Percentiles rank a stretch among this genome's conserved stretches.
These are phyloP conservation scores for Starmerella geochares DNA, from an alignment of 805 yeast genomes.

Conservation along the genomic window DNA sequence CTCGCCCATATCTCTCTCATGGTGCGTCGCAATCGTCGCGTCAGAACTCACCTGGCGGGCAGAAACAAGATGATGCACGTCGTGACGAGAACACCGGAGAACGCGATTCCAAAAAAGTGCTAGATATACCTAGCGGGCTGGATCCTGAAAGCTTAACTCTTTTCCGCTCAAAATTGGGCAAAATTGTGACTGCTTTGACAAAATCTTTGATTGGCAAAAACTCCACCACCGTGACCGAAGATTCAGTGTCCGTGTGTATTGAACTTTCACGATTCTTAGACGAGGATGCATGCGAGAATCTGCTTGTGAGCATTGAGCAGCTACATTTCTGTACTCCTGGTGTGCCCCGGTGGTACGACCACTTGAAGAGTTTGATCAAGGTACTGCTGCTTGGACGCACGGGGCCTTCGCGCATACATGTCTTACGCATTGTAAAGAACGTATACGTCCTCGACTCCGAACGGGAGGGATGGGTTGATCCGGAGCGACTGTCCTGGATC, in stretches of 20 bases:
- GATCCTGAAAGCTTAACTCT: not conserved
- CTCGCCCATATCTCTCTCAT: conserved; percentile 1
- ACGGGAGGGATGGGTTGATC: conserved; percentile 19
- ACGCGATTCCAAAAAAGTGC: not conserved
- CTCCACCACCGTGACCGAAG: not conserved
- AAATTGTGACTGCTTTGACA: conserved; percentile 3
- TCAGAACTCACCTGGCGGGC: not conserved
- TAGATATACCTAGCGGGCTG: not conserved
- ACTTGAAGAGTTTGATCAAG: conserved; percentile 39
- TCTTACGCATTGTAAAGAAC: conserved; percentile 23
- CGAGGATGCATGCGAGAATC: conserved; percentile 34
- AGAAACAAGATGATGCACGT: not conserved
- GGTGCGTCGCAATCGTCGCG: not conserved
- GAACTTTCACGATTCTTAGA: conserved; percentile 32
- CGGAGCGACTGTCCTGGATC: conserved; percentile 11
- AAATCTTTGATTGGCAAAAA: conserved; percentile 8
- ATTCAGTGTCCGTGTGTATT: conserved; percentile 23
- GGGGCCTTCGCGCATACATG: conserved; percentile 25
- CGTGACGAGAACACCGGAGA: not conserved
- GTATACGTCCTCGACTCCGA: conserved; percentile 15
- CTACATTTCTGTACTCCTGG: conserved; percentile 48
- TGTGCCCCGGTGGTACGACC: conserved; percentile 43
- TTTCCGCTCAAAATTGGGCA: not conserved
- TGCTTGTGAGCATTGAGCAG: conserved; percentile 41
- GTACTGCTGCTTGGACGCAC: conserved; percentile 33